Percentiles rank a stretch among this genome's conserved stretches.
phyloP scores from a whole-genome alignment of 2,329 filamentous ascomycete species.

The Thermothelomyces thermophilus region DNA sequence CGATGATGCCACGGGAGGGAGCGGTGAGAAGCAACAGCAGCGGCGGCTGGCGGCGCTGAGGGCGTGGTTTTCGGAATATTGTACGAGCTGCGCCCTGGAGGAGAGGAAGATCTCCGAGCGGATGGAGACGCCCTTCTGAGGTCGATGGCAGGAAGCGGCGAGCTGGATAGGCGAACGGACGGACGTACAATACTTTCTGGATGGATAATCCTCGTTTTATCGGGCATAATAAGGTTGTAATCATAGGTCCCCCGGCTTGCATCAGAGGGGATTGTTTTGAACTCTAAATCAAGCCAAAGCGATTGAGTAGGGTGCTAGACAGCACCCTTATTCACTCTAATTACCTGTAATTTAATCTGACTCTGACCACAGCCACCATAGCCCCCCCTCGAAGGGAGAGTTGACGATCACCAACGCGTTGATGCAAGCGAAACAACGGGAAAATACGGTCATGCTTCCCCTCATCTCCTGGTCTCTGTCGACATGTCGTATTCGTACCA shows the following conservation, averaged over 20 bases:
- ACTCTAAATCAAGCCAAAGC: too few relatives aligned
- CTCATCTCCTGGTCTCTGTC: too few relatives aligned
- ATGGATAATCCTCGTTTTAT: background rate
- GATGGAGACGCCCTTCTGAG: conserved; percentile 1
- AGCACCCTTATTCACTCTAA: too few relatives aligned
- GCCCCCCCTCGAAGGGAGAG: too few relatives aligned
- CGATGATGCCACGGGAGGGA: conserved; percentile 31
- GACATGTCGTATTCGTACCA: too few relatives aligned
- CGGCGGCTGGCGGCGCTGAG: conserved; percentile 32
- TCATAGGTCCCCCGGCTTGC: background rate
- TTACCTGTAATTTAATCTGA: too few relatives aligned
- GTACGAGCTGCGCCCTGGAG: conserved; percentile 49
- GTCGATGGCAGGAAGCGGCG: background rate
- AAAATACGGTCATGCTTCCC: too few relatives aligned
- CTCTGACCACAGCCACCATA: too few relatives aligned
- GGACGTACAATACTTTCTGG: too few relatives aligned
- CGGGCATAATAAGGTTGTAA: conserved; percentile 3
- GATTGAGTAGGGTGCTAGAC: too few relatives aligned
- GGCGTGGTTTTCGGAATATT: conserved; percentile 48
- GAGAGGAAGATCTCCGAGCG: conserved; percentile 25
- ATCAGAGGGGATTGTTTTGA: background rate
- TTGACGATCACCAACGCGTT: too few relatives aligned
- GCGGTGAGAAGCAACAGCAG: conserved; percentile 22
- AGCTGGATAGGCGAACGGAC: background rate
- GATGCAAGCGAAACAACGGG: too few relatives aligned